Percentiles rank a stretch among this genome's conserved stretches.
Conservation (phyloP, 2,329 filamentous ascomycete species). For the Phialophora verrucosa region DNA sequence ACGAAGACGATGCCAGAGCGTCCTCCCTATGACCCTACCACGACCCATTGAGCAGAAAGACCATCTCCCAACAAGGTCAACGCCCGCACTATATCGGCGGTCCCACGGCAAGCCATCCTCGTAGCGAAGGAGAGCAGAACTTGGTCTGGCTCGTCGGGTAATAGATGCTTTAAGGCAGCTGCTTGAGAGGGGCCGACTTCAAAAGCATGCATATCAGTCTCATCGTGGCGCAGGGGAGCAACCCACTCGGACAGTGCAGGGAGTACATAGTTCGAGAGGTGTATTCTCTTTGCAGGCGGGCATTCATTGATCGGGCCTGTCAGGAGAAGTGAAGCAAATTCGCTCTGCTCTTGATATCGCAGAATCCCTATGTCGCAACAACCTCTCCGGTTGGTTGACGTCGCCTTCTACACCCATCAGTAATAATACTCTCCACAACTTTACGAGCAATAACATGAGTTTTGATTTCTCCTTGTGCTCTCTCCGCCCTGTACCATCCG, state of each 20-base stretch:
- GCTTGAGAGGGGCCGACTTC: background rate
- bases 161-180: slow-evolving; percentile 17
- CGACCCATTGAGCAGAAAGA: slow-evolving; percentile 15
- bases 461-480: background rate
- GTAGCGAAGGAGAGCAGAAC: slow-evolving; percentile 2
- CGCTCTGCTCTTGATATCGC: too few relatives aligned
- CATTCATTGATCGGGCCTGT: background rate
- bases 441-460: background rate
- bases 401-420: background rate
- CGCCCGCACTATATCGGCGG: slow-evolving; percentile 10
- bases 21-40: slow-evolving; percentile 22
- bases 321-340: background rate
- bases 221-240: background rate
- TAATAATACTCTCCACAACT: background rate
- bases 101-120: slow-evolving; percentile 2
- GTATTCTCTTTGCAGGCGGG: background rate
- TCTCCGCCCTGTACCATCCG: background rate
- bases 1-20: slow-evolving; percentile 7
- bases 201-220: slow-evolving; percentile 1
- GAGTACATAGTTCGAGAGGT: background rate
- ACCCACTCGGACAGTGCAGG: background rate
- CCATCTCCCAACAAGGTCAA: background rate
- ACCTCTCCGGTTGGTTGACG: background rate
- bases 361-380: background rate
- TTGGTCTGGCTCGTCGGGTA: slow-evolving; percentile 11